A percentile compares a stretch with the other conserved stretches of the same genome.
Evolutionary conservation across 2,329 filamentous ascomycete species (phyloP).

Genomic region (Fusarium pseudoanthophilum): DNA sequence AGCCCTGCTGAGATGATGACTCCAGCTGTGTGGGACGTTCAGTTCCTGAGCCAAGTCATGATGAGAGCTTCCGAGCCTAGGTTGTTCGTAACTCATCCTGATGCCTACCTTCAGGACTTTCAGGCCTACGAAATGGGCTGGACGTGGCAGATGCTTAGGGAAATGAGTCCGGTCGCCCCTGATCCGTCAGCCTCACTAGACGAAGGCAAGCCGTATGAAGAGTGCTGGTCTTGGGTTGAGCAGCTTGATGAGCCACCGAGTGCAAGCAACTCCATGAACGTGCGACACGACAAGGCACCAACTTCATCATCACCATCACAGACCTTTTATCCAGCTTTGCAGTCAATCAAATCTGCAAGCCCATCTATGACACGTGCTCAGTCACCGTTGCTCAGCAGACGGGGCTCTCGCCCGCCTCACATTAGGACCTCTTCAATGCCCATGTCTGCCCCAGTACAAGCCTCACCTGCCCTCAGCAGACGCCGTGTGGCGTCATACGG

Average conservation of each 20-base stretch:
- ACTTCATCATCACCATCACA: conserved; percentile 57
- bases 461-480: conserved; percentile 55
- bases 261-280: conserved; percentile 55
- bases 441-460: conserved; percentile 50
- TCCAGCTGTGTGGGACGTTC: conserved; percentile 75
- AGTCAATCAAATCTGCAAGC: conserved; percentile 46
- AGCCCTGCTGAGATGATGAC: conserved; percentile 78
- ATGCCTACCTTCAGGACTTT: conserved; percentile 76
- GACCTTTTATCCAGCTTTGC: conserved; percentile 40
- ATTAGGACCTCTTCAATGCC: conserved; percentile 66
- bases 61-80: conserved; percentile 77
- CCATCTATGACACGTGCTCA: conserved; percentile 51
- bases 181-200: conserved; percentile 52
- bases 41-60: conserved; percentile 76
- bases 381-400: conserved; percentile 54
- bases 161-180: conserved; percentile 67
- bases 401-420: conserved; percentile 58
- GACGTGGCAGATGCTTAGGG: conserved; percentile 77
- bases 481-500: conserved; percentile 60
- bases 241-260: conserved; percentile 68
- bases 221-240: conserved; percentile 72
- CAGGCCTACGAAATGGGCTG: conserved; percentile 66
- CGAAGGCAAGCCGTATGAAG: conserved; percentile 64
- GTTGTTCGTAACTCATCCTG: conserved; percentile 79
- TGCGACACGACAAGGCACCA: conserved; percentile 55